Evolutionary conservation across 805 yeast species (phyloP), one percentile per base, ranked within the genome.

Genomic region (Hanseniaspora clermontiae): DNA sequence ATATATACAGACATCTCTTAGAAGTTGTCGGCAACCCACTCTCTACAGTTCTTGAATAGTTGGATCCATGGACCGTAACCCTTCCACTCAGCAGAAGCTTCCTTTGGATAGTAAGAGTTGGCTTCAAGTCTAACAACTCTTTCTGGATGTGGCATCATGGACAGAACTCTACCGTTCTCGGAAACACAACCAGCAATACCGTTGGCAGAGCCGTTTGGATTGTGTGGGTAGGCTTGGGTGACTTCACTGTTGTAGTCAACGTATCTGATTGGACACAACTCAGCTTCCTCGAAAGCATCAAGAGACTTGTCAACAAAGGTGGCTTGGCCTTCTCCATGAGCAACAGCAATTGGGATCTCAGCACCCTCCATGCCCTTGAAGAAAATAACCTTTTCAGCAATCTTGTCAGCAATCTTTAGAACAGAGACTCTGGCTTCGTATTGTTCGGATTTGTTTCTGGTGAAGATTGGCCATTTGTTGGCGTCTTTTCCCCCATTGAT

Each of bases 121-220:
- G 95, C 75, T 70, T 87, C 96, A 66, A 83, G 75, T 73, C 96
- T 79, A 57, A 83, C 77, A 52, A 87, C 93, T 74, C 98, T 87
- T 73, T 93, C 98, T 27, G 98, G 98, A 70, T 93, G 98, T 49
- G 98, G 98, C 98, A 93, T 93, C 89, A 93, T 81, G 5, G 97
- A 97, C 64, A 93, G 75, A 3, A 93, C 97, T 70, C 98, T 83
- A 61, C 97, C 97, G 66, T 87, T 88, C 54, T 88, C 87, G 55
- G 90, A 81, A 60, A 84, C 77, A 57, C 93, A 80, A 76, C 97
- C 98, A 40, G 96, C 85, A 64, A 93, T 87, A 71, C 96, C 97
- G 56, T 78, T 79, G 45, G 93, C 87, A 14, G 97, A 87, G 46
- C 98, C 98, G 72, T 93, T 93, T 57, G 98, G 97, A 76, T 93